phyloP scores from a whole-genome alignment of 1,139 yeast species.

The Yamadazyma dendronema region DNA sequence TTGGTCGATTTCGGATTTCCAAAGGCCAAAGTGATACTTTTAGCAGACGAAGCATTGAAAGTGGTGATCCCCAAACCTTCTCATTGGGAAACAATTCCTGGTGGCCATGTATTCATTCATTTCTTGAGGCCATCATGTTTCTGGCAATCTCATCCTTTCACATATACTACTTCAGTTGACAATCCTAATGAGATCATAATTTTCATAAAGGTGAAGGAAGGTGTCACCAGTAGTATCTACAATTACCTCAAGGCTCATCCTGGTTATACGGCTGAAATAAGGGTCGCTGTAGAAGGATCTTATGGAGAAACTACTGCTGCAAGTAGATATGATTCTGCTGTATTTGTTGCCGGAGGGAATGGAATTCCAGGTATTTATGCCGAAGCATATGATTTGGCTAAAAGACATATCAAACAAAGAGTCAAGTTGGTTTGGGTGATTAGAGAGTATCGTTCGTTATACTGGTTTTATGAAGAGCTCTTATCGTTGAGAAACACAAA shows the following conservation, averaged over 20 bases:
- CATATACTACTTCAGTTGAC: slow-evolving; percentile 29
- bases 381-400: slow-evolving; percentile 30
- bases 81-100: slow-evolving; percentile 43
- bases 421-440: slow-evolving; percentile 53
- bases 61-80: slow-evolving; percentile 39
- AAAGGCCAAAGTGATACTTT: slow-evolving; percentile 47
- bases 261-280: slow-evolving; percentile 22
- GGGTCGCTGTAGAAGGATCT: slow-evolving; percentile 47
- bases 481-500: slow-evolving; percentile 26
- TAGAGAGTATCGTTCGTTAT: slow-evolving; percentile 40
- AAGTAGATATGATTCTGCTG: slow-evolving; percentile 31
- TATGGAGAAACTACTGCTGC: slow-evolving; percentile 42
- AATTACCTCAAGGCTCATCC: slow-evolving; percentile 26
- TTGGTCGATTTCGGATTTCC: slow-evolving; percentile 50
- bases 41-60: slow-evolving; percentile 45
- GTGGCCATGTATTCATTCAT: slow-evolving; percentile 64
- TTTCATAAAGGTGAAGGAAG: slow-evolving; percentile 40
- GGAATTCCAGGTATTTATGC: slow-evolving; percentile 50
- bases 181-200: slow-evolving; percentile 33
- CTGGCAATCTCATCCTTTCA: slow-evolving; percentile 76
- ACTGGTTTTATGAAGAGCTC: slow-evolving; percentile 54
- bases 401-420: slow-evolving; percentile 18
- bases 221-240: slow-evolving; percentile 34
- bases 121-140: slow-evolving; percentile 52
- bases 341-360: slow-evolving; percentile 47